Conservation (phyloP, 495 filamentous ascomycete species). For the Lentithecium fluviatile region DNA sequence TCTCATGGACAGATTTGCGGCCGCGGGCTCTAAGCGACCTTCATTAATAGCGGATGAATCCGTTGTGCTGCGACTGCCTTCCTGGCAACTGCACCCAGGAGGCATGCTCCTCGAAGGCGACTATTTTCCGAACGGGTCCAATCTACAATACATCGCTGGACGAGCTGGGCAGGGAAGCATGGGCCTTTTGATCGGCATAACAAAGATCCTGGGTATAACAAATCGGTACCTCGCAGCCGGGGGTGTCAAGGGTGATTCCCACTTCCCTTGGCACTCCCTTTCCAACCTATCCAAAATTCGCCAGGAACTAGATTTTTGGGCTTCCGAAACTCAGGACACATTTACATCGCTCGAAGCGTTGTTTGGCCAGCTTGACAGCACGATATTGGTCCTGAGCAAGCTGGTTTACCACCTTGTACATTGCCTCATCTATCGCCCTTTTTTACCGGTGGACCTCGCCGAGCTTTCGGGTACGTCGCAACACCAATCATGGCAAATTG, state of each 20-base stretch:
- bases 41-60: constrained; percentile 73
- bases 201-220: constrained; percentile 75
- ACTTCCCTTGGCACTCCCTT: constrained; percentile 84
- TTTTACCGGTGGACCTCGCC: constrained; percentile 76
- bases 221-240: constrained; percentile 81
- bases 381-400: constrained; percentile 75
- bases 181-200: constrained; percentile 77
- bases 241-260: constrained; percentile 82
- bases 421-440: constrained; percentile 80
- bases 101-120: constrained; percentile 66
- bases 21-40: constrained; percentile 74
- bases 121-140: constrained; percentile 71
- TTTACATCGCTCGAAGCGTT: constrained; percentile 72
- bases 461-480: constrained; percentile 76
- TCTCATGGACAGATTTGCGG: constrained; percentile 74
- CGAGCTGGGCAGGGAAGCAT: constrained; percentile 68
- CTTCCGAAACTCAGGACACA: constrained; percentile 73
- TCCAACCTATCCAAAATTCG: constrained; percentile 83
- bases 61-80: constrained; percentile 68
- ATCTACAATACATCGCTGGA: constrained; percentile 64
- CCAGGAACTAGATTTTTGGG: constrained; percentile 81
- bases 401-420: constrained; percentile 81
- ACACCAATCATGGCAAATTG: constrained; percentile 88
- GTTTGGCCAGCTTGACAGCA: constrained; percentile 75
- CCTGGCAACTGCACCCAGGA: constrained; percentile 58